Evolutionary conservation across 768 basidiomycete species (phyloP), one percentile per base, ranked within the genome.

Genomic region (Tulasnella sp.): DNA sequence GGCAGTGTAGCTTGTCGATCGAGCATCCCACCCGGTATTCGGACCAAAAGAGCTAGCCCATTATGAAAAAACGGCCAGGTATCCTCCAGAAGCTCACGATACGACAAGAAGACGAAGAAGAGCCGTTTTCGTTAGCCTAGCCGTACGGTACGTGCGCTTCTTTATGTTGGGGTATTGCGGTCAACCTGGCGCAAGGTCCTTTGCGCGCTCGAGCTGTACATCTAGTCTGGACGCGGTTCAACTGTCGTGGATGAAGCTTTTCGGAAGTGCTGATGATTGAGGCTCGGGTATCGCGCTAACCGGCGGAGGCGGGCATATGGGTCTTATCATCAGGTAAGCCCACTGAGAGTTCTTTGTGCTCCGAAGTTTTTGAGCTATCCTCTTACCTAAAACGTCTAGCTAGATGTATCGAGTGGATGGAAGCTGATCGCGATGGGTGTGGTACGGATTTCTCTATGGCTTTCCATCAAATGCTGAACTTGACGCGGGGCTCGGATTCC

Each of bases 341-440:
- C n/a, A n/a, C 23, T 26, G 4, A 70, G 10, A n/a, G 61, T 23
- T 71, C 48, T 1, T 42, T 40, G 20, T 20, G 42, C 18, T 32
- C 13, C 40, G 37, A 7, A 5, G 35, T 35, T 35, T 42, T 74
- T 74, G 73, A 15, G 16, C 44, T 44, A 9, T 2, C 44, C 16
- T 4, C 44, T 44, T 1, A 11, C 44, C 16, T 18, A 9, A 5
- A 44, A 13, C 44, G 16, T 32, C 32, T 71, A 1, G 35, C 4
- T 74, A 77, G 81, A 85, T 95, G 67, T 98, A 97, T 82, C 88
- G 89, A 79, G 83, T 98, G 35, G 92, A 98, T 81, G 93, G 90
- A 83, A 90, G 82, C 86, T 98, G 15, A 88, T 98, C 73, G 98
- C 94, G 0, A 86, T 99, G 82, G 91, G 90, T 6, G 93, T 99